Evolutionary conservation across 2,329 filamentous ascomycete species (phyloP), one percentile per base, ranked within the genome.

Genomic region (Hymenotorrendiella dingleyae): DNA sequence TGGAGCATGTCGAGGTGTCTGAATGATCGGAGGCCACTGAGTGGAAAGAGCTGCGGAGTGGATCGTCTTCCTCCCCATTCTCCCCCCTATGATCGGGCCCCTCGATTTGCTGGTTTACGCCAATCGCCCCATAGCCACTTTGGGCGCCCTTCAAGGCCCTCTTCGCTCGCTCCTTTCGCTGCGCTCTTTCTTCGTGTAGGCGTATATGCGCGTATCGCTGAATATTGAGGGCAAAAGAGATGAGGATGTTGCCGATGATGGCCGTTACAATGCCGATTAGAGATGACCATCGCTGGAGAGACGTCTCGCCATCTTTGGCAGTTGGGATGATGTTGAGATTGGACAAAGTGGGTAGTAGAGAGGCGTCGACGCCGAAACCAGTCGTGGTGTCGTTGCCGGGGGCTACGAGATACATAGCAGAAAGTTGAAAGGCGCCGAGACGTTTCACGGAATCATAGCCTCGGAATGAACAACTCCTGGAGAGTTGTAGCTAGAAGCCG

Each of bases 141-240:
- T 52, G 48, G 2, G 56, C 51, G 27, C 40, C 40, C 17, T 62
- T 50, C 63, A 64, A 6, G n/a, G 73, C 70, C 38, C 73, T 68
- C 50, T 69, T 74, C 32, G 74, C 72, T 35, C 70, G 72, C 47
- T 73, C 70, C 39, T 75, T 73, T 34, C 73, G 68, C 48, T 76
- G 73, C 34, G 75, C 71, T 54, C 75, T 79, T 62, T 90, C 81
- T 54, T 82, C 75, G 49, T 87, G 80, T 48, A 98, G 74, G 43
- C 84, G 78, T 44, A 93, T 87, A 61, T 98, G 93, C 24, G 93
- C 91, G 62, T 97, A 97, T 52, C 93, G 81, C 66, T 98, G 93
- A 37, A 94, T 91, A 61, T 98, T 98, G 48, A 98, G 78, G 10
- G 93, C 93, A 50, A 98, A 81, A 1, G 91, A 94, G 53, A 98